Percentiles rank a stretch among this genome's conserved stretches.
Evolutionary conservation across 202 grass and related monocot genomes (phyloP).

Genomic region (Saccharum hybrid): DNA sequence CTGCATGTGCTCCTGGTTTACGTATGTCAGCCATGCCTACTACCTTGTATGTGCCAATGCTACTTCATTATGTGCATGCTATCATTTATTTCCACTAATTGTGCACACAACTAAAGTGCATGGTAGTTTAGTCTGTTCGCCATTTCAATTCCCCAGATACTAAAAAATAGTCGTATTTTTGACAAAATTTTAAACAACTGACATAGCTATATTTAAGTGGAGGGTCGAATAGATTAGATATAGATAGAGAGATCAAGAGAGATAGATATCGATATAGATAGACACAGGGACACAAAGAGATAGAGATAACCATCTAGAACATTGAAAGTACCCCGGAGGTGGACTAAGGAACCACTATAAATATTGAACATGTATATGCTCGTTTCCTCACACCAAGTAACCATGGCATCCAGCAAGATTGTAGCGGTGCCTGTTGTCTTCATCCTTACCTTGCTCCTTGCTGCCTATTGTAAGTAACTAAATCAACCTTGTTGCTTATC

Average conservation of each 20-base stretch:
- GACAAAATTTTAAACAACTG: too few species aligned
- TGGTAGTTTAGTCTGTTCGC: too few species aligned
- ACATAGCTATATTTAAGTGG: too few species aligned
- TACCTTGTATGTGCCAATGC: too few species aligned
- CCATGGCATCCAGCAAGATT: not conserved
- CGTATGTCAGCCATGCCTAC: too few species aligned
- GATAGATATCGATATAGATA: not conserved
- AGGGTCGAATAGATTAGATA: not conserved
- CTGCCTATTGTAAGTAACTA: not conserved
- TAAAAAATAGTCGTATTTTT: too few species aligned
- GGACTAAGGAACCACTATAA: not conserved
- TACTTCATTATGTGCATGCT: too few species aligned
- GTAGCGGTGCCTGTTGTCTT: not conserved
- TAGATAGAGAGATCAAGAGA: not conserved
- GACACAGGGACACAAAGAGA: not conserved
- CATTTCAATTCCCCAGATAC: too few species aligned
- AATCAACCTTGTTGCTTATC: not conserved
- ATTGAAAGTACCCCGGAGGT: not conserved
- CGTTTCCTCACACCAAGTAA: not conserved
- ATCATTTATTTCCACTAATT: too few species aligned
- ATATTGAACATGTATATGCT: not conserved
- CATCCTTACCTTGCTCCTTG: not conserved
- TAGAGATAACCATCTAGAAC: not conserved
- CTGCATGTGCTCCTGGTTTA: too few species aligned
- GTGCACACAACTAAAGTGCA: too few species aligned